These are phyloP conservation scores for Phaeosphaeria sp. DNA, from an alignment of 2,329 filamentous ascomycete species.

Conservation along the genomic window DNA sequence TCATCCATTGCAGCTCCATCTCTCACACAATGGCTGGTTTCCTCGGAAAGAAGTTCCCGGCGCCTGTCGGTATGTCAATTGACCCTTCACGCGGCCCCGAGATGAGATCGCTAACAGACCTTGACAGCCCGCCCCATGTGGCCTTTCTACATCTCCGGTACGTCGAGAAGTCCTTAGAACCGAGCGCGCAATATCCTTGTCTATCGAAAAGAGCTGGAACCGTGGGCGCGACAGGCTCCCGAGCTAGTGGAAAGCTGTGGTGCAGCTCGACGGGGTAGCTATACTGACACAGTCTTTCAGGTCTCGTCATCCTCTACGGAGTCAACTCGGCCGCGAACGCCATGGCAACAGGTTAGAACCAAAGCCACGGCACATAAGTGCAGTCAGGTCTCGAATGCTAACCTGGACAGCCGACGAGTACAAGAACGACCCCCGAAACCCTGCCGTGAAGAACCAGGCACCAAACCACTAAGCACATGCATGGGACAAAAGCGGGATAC, in stretches of 20 bases:
- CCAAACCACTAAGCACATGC: conserved; percentile 37
- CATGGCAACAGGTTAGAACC: conserved; percentile 75
- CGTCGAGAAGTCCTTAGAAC: conserved; percentile 48
- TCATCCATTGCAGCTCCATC: conserved; percentile 40
- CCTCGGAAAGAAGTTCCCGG: conserved; percentile 61
- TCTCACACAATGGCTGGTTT: conserved; percentile 49
- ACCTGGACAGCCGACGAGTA: conserved; percentile 77
- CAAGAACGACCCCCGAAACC: conserved; percentile 97
- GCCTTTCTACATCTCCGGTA: conserved; percentile 96
- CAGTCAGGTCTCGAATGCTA: conserved; percentile 15
- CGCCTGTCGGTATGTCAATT: conserved; percentile 55
- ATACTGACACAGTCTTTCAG: conserved; percentile 56
- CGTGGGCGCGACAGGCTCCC: conserved; percentile 11
- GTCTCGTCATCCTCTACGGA: conserved; percentile 86
- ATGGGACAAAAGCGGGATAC: conserved; percentile 18
- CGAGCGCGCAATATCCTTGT: not conserved
- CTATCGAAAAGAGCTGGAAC: conserved; percentile 8
- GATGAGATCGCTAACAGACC: conserved; percentile 38
- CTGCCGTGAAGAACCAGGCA: conserved; percentile 49
- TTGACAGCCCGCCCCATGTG: conserved; percentile 82
- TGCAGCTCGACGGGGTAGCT: conserved; percentile 1
- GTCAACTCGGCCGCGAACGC: conserved; percentile 82
- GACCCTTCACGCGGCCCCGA: conserved; percentile 4
- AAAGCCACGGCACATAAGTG: not conserved
- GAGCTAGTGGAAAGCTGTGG: not conserved